Evolutionary conservation across 1,284 basidiomycete species (phyloP).

Genomic region (Sporisorium graminicola): DNA sequence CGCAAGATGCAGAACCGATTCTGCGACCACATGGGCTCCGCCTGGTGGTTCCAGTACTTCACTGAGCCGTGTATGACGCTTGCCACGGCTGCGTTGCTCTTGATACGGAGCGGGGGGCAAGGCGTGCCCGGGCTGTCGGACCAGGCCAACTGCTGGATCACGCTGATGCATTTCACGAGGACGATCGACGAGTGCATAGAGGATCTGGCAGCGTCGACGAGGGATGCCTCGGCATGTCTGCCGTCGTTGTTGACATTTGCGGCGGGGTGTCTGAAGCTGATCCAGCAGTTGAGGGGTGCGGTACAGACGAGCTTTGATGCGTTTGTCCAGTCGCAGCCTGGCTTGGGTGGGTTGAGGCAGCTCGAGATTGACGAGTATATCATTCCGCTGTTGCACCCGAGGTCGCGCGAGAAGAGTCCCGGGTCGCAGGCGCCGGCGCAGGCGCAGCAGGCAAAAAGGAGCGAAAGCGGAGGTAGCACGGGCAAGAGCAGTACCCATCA

Average conservation of each 20-base stretch:
- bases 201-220: conserved; percentile 30
- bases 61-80: conserved; percentile 56
- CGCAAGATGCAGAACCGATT: conserved; percentile 39
- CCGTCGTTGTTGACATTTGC: conserved; percentile 32
- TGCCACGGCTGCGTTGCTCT: conserved; percentile 39
- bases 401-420: conserved; percentile 27
- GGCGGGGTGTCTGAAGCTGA: conserved; percentile 32
- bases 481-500: background rate
- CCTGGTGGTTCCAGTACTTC: conserved; percentile 51
- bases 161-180: conserved; percentile 34
- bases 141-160: conserved; percentile 42
- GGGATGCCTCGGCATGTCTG: conserved; percentile 20
- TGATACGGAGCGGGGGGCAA: conserved; percentile 45
- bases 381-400: conserved; percentile 39
- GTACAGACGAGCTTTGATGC: conserved; percentile 40
- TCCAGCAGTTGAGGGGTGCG: conserved; percentile 30
- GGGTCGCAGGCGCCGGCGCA: background rate
- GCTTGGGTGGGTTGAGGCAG: background rate
- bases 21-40: conserved; percentile 38
- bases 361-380: conserved; percentile 33
- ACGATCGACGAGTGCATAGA: conserved; percentile 38
- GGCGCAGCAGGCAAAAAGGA: too few relatives aligned
- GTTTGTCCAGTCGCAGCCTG: conserved; percentile 24
- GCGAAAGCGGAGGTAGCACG: conserved; percentile 2
- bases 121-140: conserved; percentile 37